Conservation (phyloP, 805 yeast species). For the Candida peoriensis region DNA sequence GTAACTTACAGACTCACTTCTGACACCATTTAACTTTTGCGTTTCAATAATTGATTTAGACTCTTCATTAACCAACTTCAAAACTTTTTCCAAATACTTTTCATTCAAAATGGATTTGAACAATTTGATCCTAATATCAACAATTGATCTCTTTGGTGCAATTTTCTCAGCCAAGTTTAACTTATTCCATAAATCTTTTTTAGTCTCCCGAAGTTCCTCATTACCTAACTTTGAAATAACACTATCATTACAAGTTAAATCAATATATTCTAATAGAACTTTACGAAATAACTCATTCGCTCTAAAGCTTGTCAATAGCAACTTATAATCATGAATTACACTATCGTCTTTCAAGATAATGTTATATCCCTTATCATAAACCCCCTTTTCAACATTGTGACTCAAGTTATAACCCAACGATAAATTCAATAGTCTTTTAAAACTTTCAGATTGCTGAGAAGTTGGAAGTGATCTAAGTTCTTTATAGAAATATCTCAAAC, state of each 20-base stretch:
- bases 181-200: slow-evolving; percentile 22
- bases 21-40: slow-evolving; percentile 1
- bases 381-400: slow-evolving; percentile 19
- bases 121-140: slow-evolving; percentile 23
- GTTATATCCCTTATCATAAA: slow-evolving; percentile 20
- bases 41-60: background rate
- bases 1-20: background rate
- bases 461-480: slow-evolving; percentile 15
- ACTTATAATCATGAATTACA: slow-evolving; percentile 20
- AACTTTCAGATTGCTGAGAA: slow-evolving; percentile 11
- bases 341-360: slow-evolving; percentile 21
- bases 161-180: slow-evolving; percentile 21
- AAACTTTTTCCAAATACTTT: slow-evolving; percentile 19
- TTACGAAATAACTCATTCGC: slow-evolving; percentile 27
- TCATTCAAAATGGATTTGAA: slow-evolving; percentile 26
- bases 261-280: slow-evolving; percentile 21
- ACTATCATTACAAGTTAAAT: slow-evolving; percentile 20
- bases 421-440: slow-evolving; percentile 23
- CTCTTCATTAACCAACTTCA: slow-evolving; percentile 14
- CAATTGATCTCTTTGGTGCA: slow-evolving; percentile 22
- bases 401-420: slow-evolving; percentile 15
- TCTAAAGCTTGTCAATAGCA: slow-evolving; percentile 20
- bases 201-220: slow-evolving; percentile 20
- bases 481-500: slow-evolving; percentile 22
- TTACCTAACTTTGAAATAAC: slow-evolving; percentile 11